Percentiles rank a stretch among this genome's conserved stretches.
These are phyloP conservation scores for Cercospora sp. DNA, from an alignment of 2,329 filamentous ascomycete species.

Conservation along the genomic window DNA sequence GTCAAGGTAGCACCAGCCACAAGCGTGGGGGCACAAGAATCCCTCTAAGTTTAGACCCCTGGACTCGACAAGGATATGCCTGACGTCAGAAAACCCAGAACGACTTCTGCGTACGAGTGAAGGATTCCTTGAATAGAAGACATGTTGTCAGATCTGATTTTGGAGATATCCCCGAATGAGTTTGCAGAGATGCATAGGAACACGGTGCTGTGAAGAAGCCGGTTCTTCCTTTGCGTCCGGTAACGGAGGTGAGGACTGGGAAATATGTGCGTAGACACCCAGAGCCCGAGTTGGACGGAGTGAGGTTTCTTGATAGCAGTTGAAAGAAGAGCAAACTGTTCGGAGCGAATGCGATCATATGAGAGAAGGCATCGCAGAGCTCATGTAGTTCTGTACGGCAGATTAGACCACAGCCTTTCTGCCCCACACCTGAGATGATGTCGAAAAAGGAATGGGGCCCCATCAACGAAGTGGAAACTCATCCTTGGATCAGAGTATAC, in stretches of 20 bases:
- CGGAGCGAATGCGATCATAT: not conserved
- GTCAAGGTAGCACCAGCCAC: no score
- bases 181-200: not conserved
- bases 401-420: no score
- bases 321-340: not conserved
- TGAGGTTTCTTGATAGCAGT: not conserved
- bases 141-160: not conserved
- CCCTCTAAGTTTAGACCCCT: not conserved
- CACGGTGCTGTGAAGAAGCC: not conserved
- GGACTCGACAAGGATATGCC: not conserved
- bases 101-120: not conserved
- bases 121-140: not conserved
- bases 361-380: not conserved
- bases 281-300: not conserved
- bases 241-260: not conserved
- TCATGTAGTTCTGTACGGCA: not conserved
- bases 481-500: not conserved
- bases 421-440: no score
- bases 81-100: not conserved
- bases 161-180: not conserved
- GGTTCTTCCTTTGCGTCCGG: not conserved
- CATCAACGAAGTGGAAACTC: not conserved
- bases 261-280: not conserved
- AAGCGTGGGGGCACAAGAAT: not conserved
- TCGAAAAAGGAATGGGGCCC: no score